Evolutionary conservation across 2,329 filamentous ascomycete genomes (phyloP), one percentile per base, ranked within the genome.

Genomic region (Seiridium cupressi): DNA sequence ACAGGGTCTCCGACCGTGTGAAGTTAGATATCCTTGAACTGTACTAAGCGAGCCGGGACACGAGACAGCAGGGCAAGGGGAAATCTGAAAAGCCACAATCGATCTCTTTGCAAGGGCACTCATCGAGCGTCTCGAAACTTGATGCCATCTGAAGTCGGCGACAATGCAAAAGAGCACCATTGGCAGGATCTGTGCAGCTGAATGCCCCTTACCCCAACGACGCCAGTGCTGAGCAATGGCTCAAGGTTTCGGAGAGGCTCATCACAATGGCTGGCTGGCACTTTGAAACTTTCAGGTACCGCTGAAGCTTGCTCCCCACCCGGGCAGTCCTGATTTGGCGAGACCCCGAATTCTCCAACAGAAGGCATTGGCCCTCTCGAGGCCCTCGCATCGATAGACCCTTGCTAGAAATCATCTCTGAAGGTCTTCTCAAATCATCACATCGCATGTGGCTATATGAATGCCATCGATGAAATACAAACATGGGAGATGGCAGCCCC

Each of bases 281-380:
- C 51, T 38, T 42, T 13, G 40, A 55, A 55, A 42, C 40, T 55
- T 55, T 55, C 51, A 55, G 51, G 51, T 42, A 55, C 51, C 51
- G 40, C 51, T 42, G 36, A 55, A 55, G 51, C 51, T 44, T 44
- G 51, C 51, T 44, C 51, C 38, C 51, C 49, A 53, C 49, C 26
- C 18, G 35, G 49, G 36, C 13, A 55, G 38, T 34, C 51, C 18
- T 55, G 40, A 55, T 55, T 44, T 55, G 51, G 51, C 36, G 51
- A 55, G 49, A 53, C 49, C 49, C 49, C 51, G 36, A 55, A 55
- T 55, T 55, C 51, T 55, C 51, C 51, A 55, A 55, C 51, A 42
- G 32, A 44, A 44, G 51, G 51, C 51, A 55, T 55, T 55, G 51
- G 44, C 51, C 51, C 44, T 31, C 38, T 55, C 51, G 11, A n/a